phyloP scores from a whole-genome alignment of 2,329 filamentous ascomycete species.

The Fusarium fracticaudum region DNA sequence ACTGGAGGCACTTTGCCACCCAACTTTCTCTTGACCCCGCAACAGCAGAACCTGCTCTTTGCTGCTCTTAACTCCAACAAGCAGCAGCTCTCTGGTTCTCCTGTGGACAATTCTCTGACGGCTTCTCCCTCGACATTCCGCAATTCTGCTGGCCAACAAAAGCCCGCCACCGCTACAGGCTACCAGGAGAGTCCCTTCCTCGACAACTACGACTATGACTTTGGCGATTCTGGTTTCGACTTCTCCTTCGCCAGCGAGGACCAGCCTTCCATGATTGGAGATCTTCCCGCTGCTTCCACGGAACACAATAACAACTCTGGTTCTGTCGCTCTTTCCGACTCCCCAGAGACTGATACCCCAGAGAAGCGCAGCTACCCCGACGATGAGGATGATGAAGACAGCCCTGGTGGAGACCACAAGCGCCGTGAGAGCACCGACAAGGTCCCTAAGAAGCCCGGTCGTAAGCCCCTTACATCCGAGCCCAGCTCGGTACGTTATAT shows the following conservation, averaged over 20 bases:
- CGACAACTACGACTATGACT: conserved; percentile 79
- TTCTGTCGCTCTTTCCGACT: conserved; percentile 66
- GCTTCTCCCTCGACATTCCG: conserved; percentile 61
- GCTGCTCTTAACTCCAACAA: conserved; percentile 80
- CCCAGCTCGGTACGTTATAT: conserved; percentile 84
- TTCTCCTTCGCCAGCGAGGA: conserved; percentile 63
- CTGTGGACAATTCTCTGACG: conserved; percentile 52
- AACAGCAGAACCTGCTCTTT: conserved; percentile 80
- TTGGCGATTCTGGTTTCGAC: conserved; percentile 81
- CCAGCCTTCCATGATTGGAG: conserved; percentile 77
- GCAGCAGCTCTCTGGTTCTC: conserved; percentile 46
- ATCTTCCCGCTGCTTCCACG: conserved; percentile 61
- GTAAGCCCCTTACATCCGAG: conserved; percentile 94
- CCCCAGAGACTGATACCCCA: conserved; percentile 62
- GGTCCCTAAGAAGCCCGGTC: conserved; percentile 91
- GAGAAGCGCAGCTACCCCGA: conserved; percentile 80
- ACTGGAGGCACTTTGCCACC: conserved; percentile 54
- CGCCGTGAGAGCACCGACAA: conserved; percentile 86
- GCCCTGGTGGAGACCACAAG: conserved; percentile 64
- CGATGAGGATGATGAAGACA: conserved; percentile 72
- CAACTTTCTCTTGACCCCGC: conserved; percentile 76
- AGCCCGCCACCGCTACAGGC: conserved; percentile 51
- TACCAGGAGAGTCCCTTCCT: conserved; percentile 83
- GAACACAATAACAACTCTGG: conserved; percentile 15
- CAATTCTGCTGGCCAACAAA: conserved; percentile 57